A percentile compares a stretch with the other conserved stretches of the same genome.
Conservation (phyloP, 257 asterid species). For the Anisodus acutangulus region DNA sequence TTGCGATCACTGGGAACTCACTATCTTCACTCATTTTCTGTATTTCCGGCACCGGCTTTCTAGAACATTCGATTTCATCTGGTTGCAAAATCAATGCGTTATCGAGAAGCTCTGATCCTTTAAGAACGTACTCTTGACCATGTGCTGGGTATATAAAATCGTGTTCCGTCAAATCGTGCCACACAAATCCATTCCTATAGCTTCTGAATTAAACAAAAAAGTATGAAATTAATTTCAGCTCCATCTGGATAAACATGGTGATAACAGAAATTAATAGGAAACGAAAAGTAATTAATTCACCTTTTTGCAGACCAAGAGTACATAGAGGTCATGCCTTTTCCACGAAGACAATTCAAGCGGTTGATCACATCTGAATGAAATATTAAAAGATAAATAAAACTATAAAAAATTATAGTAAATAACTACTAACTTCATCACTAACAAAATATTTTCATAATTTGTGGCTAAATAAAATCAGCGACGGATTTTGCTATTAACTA, state of each 20-base stretch:
- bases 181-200: conserved; percentile 82
- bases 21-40: conserved; percentile 19
- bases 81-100: conserved; percentile 31
- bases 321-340: conserved; percentile 71
- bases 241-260: not conserved
- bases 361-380: conserved; percentile 60
- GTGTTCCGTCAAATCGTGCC: conserved; percentile 88
- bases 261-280: not conserved
- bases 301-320: conserved; percentile 93
- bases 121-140: conserved; percentile 79
- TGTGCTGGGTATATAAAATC: conserved; percentile 83
- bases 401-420: too few relatives aligned
- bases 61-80: conserved; percentile 36
- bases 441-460: too few relatives aligned
- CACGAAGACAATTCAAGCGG: conserved; percentile 79
- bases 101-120: conserved; percentile 74
- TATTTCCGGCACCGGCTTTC: conserved; percentile 37
- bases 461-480: too few relatives aligned
- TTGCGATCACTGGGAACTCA: conserved; percentile 37
- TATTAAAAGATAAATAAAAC: too few relatives aligned
- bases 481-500: too few relatives aligned
- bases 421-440: too few relatives aligned
- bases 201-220: conserved; percentile 51
- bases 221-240: not conserved
- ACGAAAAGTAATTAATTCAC: conserved; percentile 27